Evolutionary conservation across 1,139 yeast genomes (phyloP), one percentile per base, ranked within the genome.

Genomic region (Lodderomyces oxycetoniae): DNA sequence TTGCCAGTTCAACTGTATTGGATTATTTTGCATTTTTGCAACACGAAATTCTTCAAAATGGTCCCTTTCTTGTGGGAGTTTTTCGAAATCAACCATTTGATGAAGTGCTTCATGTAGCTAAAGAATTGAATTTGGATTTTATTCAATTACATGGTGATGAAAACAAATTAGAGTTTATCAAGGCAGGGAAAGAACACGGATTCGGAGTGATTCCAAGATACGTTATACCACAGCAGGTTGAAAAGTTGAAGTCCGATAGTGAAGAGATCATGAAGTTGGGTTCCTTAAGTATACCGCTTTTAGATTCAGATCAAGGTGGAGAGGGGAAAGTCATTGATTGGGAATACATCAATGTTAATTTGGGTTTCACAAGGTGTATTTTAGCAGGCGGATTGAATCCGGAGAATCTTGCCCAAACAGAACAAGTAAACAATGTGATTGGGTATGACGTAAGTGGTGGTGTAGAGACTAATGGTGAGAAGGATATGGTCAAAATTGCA

Each of bases 401-500:
- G 0, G 77, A 68, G 1, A 91, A 89, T 48, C 85, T 91, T 9
- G 20, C 8, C 7, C 55, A 57, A 1, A 93, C 94, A 0, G 10
- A 45, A 55, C 30, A 40, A 36, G 31, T 64, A 62, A 31, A 53
- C 48, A 64, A 38, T 79, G 83, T 85, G n/a, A 53, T 78, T 28
- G 97, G 96, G 2, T 91, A 82, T 21, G 98, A 91, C 57, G 97
- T 91, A 6, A 83, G 96, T 52, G 91, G 96, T 10, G 98, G 98
- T 1, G 95, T 89, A 1, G 98, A 87, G 43, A 59, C 71, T 14
- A 36, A 54, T 14, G 95, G 95, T 3, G 56, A 49, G 3, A 91
- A 89, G 57, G 95, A 87, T 53, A 48, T 63, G 33, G 53, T 42
- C 1, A 87, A 87, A 57, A 75, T 89, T 25, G 52, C 52, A 36